These are phyloP conservation scores for Lactuca saligna DNA, from an alignment of 129 eudicot species.

Conservation along the genomic window DNA sequence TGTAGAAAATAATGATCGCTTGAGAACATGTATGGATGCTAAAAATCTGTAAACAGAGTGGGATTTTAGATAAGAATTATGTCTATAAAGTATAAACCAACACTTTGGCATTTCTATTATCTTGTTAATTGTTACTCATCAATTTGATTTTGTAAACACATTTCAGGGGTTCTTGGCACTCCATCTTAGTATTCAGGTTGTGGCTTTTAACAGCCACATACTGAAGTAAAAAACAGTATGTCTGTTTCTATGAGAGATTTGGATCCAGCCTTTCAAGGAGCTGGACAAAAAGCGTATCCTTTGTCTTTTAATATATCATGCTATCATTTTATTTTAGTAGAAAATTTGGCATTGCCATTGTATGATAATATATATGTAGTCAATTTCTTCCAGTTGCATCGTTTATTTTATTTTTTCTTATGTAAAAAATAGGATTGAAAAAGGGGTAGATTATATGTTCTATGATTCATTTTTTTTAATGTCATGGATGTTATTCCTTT, in stretches of 20 bases:
- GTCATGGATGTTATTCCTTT: slow-evolving; percentile 11
- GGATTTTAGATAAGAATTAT: neutral
- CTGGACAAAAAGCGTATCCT: slow-evolving; percentile 99
- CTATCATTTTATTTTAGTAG: slow-evolving; percentile 1
- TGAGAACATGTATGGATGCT: neutral
- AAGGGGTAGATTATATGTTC: slow-evolving; percentile 5
- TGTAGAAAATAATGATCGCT: neutral
- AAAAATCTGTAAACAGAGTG: neutral
- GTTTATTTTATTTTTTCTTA: neutral
- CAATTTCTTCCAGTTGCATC: slow-evolving; percentile 8
- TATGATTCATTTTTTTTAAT: slow-evolving; percentile 7
- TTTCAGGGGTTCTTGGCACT: slow-evolving; percentile 29
- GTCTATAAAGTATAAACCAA: neutral
- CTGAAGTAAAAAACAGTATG: slow-evolving; percentile 42
- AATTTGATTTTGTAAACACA: slow-evolving; percentile 20
- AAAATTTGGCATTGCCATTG: neutral
- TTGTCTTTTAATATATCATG: slow-evolving; percentile 13
- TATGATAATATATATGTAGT: neutral
- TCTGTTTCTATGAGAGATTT: slow-evolving; percentile 81
- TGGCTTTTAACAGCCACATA: slow-evolving; percentile 26
- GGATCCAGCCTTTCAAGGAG: slow-evolving; percentile 95
- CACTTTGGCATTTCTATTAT: neutral
- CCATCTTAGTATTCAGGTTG: slow-evolving; percentile 22
- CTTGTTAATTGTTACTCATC: slow-evolving; percentile 9
- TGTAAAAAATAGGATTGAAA: slow-evolving; percentile 17